These are phyloP conservation scores for Apiotrichum sp. DNA, from an alignment of 1,284 basidiomycete genomes.

Conservation along the genomic window DNA sequence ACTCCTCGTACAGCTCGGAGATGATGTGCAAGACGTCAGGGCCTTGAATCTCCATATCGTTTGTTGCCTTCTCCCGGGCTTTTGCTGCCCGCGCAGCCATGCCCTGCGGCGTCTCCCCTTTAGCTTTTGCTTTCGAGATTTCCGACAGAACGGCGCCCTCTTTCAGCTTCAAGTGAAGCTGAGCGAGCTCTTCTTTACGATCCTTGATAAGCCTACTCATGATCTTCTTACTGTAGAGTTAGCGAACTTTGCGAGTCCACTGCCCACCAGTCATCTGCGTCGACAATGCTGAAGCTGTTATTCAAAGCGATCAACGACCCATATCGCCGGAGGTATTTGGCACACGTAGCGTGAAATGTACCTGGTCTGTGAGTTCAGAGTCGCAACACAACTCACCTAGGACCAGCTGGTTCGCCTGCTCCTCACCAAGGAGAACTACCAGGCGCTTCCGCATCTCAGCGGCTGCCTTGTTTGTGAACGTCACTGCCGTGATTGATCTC, in stretches of 20 bases:
- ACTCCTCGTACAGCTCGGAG: conserved; percentile 59
- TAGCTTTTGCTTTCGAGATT: conserved; percentile 78
- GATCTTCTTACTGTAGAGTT: conserved; percentile 60
- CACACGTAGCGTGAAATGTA: conserved; percentile 80
- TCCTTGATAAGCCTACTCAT: conserved; percentile 59
- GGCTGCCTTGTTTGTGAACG: conserved; percentile 84
- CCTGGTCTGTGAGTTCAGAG: conserved; percentile 50
- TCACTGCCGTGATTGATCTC: conserved; percentile 67
- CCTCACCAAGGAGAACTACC: conserved; percentile 62
- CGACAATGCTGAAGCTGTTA: conserved; percentile 75
- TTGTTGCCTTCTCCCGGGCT: conserved; percentile 14
- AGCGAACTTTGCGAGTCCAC: not conserved
- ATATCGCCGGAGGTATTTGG: conserved; percentile 62
- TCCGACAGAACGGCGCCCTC: conserved; percentile 57
- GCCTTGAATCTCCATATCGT: conserved; percentile 49
- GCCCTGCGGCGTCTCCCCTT: conserved; percentile 56
- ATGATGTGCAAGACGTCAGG: conserved; percentile 49
- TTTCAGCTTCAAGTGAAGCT: conserved; percentile 56
- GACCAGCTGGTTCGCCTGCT: conserved; percentile 57
- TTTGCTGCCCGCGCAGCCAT: conserved; percentile 42
- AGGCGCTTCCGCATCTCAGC: conserved; percentile 79
- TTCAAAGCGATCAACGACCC: conserved; percentile 58
- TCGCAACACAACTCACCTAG: conserved; percentile 44
- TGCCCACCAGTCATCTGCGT: conserved; percentile 70
- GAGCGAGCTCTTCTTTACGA: conserved; percentile 52